Evolutionary conservation across 495 filamentous ascomycete genomes (phyloP).

Genomic region (Talaromyces wortmannii): DNA sequence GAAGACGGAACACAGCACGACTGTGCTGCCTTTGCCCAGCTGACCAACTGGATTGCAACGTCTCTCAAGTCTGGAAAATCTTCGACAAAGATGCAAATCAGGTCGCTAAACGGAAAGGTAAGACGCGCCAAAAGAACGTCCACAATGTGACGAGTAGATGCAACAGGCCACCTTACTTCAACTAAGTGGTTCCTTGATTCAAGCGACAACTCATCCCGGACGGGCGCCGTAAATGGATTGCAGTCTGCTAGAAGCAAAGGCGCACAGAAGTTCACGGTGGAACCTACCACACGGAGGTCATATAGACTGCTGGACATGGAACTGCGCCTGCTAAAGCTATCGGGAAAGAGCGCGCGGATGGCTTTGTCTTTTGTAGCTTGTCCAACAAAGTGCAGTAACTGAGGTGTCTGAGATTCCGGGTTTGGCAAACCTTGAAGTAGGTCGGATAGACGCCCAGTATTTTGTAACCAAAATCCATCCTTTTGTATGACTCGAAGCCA

Average conservation of each 20-base stretch:
- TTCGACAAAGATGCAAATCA: slow-evolving; percentile 23
- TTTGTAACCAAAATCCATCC: too few relatives aligned
- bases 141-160: slow-evolving; percentile 6
- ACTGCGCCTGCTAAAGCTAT: slow-evolving; percentile 9
- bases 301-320: slow-evolving; percentile 7
- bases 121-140: slow-evolving; percentile 16
- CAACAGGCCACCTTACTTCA: too few relatives aligned
- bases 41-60: slow-evolving; percentile 9
- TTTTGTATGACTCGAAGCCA: too few relatives aligned
- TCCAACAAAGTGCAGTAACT: slow-evolving; percentile 15
- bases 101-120: slow-evolving; percentile 18
- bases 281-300: slow-evolving; percentile 13
- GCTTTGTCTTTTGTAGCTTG: slow-evolving; percentile 13
- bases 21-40: too few relatives aligned
- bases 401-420: slow-evolving; percentile 11
- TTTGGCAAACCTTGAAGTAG: slow-evolving; percentile 14
- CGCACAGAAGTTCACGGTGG: slow-evolving; percentile 8
- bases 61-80: slow-evolving; percentile 16
- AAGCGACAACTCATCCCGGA: slow-evolving; percentile 3
- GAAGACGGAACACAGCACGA: slow-evolving; percentile 6
- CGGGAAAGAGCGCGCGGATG: slow-evolving; percentile 11
- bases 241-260: slow-evolving; percentile 17
- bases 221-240: slow-evolving; percentile 7
- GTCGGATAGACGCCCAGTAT: slow-evolving; percentile 9
- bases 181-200: too few relatives aligned